phyloP scores from a whole-genome alignment of 2,329 filamentous ascomycete species.

The Sordariomycetes sp. region DNA sequence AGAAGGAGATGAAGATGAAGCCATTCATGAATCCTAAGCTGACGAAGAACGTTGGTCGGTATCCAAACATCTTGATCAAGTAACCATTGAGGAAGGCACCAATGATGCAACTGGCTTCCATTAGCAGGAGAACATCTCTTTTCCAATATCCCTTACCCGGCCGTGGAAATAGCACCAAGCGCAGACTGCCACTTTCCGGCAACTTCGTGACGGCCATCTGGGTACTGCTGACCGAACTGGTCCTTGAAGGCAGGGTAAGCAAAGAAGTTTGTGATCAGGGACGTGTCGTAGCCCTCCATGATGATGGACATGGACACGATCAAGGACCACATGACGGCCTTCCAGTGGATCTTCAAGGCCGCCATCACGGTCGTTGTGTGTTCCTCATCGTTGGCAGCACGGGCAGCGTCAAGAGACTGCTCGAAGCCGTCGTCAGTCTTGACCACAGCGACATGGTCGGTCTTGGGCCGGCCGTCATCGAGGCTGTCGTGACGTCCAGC shows the following conservation, averaged over 20 bases:
- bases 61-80: slow-evolving; percentile 31
- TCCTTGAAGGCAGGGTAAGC: no score
- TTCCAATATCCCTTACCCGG: slow-evolving; percentile 19
- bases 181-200: slow-evolving; percentile 40
- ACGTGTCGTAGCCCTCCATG: no score
- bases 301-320: slow-evolving; percentile 35
- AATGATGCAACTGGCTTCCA: slow-evolving; percentile 20
- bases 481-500: background rate
- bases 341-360: no score
- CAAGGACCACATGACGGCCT: slow-evolving; percentile 11
- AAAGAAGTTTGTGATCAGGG: no score
- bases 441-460: background rate
- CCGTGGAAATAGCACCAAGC: slow-evolving; percentile 30
- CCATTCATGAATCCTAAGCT: slow-evolving; percentile 25
- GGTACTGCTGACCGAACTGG: no score
- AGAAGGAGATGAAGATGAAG: slow-evolving; percentile 39
- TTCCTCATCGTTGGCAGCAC: background rate
- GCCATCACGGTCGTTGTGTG: slow-evolving; percentile 1
- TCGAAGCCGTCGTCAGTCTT: background rate
- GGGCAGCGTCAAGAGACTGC: background rate
- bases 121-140: slow-evolving; percentile 9
- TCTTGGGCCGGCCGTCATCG: background rate
- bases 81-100: slow-evolving; percentile 38
- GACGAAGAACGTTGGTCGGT: slow-evolving; percentile 32
- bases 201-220: slow-evolving; percentile 26